phyloP scores from a whole-genome alignment of 140 eudicot species.

The Oenanthe javanica region DNA sequence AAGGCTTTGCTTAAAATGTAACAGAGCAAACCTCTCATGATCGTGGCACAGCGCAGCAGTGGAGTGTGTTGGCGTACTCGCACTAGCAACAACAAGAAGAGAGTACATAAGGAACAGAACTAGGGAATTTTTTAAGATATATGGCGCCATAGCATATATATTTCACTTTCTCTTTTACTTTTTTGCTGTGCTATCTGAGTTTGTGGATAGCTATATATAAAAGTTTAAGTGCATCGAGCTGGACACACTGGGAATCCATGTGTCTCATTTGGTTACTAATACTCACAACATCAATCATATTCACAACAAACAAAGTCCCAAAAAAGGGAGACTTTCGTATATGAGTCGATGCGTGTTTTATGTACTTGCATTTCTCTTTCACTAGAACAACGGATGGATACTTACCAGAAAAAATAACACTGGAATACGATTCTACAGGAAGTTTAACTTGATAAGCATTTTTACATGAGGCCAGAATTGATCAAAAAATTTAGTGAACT shows the following conservation, averaged over 20 bases:
- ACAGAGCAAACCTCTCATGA: background rate
- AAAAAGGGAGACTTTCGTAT: background rate
- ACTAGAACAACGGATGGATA: background rate
- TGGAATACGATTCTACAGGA: too few relatives aligned
- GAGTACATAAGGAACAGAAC: background rate
- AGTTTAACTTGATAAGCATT: too few relatives aligned
- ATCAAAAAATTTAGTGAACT: too few relatives aligned
- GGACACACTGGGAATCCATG: background rate
- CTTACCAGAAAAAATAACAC: too few relatives aligned
- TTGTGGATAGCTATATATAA: background rate
- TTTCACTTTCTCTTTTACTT: too few relatives aligned
- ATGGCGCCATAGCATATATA: background rate
- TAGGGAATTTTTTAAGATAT: background rate
- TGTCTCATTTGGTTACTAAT: too few relatives aligned
- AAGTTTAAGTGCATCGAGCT: background rate
- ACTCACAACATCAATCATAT: too few relatives aligned
- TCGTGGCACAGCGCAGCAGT: slow-evolving; percentile 12
- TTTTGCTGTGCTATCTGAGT: background rate
- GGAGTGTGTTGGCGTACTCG: background rate
- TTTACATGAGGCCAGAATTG: too few relatives aligned
- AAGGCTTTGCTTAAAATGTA: background rate
- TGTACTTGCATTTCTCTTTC: background rate
- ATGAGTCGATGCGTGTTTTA: background rate
- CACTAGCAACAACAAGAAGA: background rate
- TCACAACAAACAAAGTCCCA: background rate